Conservation (phyloP, 1,284 basidiomycete species). For the Mycena citricolor region DNA sequence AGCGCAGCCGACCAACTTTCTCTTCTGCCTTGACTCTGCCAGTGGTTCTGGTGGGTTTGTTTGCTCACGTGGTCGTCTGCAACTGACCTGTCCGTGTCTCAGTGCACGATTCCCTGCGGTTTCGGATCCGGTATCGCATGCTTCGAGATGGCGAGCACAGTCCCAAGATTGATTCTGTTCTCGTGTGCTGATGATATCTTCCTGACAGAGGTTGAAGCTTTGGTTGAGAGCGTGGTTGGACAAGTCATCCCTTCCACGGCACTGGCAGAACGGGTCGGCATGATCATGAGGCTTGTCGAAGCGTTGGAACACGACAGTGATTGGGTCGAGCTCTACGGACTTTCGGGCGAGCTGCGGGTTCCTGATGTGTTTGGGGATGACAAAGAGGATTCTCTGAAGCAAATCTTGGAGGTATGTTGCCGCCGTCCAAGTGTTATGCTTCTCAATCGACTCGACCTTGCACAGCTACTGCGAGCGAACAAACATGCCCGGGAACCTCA, state of each 20-base stretch:
- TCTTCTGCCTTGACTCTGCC: slow-evolving; percentile 68
- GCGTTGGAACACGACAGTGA: slow-evolving; percentile 57
- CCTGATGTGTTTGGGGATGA: slow-evolving; percentile 42
- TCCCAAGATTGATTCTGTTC: background rate
- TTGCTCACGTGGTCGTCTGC: slow-evolving; percentile 14
- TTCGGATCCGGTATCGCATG: slow-evolving; percentile 70
- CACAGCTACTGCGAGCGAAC: slow-evolving; percentile 43
- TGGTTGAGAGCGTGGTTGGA: slow-evolving; percentile 54
- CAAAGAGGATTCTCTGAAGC: slow-evolving; percentile 36
- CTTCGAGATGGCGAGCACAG: slow-evolving; percentile 63
- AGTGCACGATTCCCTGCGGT: slow-evolving; percentile 63
- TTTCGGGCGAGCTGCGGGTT: slow-evolving; percentile 66
- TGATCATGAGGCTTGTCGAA: slow-evolving; percentile 53
- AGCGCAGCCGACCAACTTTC: slow-evolving; percentile 63
- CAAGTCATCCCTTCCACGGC: slow-evolving; percentile 35
- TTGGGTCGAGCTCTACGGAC: slow-evolving; percentile 68
- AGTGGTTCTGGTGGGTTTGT: slow-evolving; percentile 53
- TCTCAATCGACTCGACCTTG: slow-evolving; percentile 6
- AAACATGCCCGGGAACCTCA: slow-evolving; percentile 37
- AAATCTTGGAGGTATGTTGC: slow-evolving; percentile 40
- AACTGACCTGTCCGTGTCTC: slow-evolving; percentile 1
- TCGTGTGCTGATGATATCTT: background rate
- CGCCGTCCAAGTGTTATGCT: slow-evolving; percentile 2
- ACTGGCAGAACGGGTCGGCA: slow-evolving; percentile 36
- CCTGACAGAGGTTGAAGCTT: slow-evolving; percentile 59